Conservation (phyloP, 495 filamentous ascomycete genomes). For the Achaetomiella virescens region DNA sequence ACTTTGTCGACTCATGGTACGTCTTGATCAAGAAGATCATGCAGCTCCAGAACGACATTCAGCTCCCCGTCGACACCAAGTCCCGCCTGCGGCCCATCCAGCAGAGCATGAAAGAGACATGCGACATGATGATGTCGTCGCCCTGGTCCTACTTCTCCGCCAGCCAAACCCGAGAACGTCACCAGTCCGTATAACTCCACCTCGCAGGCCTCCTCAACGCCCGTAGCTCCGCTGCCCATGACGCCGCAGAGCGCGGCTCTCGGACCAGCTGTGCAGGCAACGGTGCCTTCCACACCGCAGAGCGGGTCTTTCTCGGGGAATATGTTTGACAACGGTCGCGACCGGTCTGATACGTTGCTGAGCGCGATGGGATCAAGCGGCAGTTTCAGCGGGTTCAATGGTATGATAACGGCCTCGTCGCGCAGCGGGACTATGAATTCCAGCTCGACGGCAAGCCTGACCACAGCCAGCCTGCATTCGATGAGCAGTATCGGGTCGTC, state of each 20-base stretch:
- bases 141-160: conserved; percentile 59
- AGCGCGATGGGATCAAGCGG: conserved; percentile 40
- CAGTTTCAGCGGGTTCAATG: conserved; percentile 30
- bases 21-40: conserved; percentile 66
- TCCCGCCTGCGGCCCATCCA: conserved; percentile 69
- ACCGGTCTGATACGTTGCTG: conserved; percentile 54
- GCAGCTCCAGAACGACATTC: conserved; percentile 53
- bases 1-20: conserved; percentile 69
- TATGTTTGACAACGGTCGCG: conserved; percentile 58
- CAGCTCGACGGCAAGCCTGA: conserved; percentile 24
- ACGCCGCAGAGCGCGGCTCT: conserved; percentile 77
- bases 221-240: conserved; percentile 44
- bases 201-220: conserved; percentile 30
- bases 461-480: conserved; percentile 35
- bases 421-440: conserved; percentile 43
- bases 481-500: conserved; percentile 34
- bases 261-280: conserved; percentile 82
- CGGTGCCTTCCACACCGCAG: conserved; percentile 72
- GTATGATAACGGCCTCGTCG: conserved; percentile 17
- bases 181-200: conserved; percentile 6
- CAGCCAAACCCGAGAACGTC: conserved; percentile 6
- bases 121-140: conserved; percentile 64
- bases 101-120: conserved; percentile 66
- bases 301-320: conserved; percentile 59
- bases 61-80: conserved; percentile 61